A percentile compares a stretch with the other conserved stretches of the same genome.
phyloP scores from a whole-genome alignment of 768 basidiomycete species.

The Brasilioporus rufonigricans region DNA sequence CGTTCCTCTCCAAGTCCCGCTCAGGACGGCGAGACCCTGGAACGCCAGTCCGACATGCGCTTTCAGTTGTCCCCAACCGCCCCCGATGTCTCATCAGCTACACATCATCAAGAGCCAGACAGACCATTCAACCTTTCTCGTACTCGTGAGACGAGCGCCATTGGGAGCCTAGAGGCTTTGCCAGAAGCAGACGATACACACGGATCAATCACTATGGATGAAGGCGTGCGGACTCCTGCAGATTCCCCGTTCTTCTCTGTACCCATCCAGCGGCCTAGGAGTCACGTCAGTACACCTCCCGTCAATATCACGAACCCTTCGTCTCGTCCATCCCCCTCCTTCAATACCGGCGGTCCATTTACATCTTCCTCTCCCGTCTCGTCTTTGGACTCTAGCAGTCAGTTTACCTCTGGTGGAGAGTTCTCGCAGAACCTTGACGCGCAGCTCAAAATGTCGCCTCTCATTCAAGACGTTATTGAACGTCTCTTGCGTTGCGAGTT shows the following conservation, averaged over 20 bases:
- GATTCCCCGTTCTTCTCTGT: slow-evolving; percentile 39
- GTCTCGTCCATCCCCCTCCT: slow-evolving; percentile 42
- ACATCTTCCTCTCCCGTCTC: slow-evolving; percentile 75
- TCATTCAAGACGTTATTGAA: slow-evolving; percentile 74
- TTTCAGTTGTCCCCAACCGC: slow-evolving; percentile 37
- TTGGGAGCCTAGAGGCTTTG: slow-evolving; percentile 50
- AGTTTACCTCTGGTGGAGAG: slow-evolving; percentile 50
- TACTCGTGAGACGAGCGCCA: slow-evolving; percentile 47
- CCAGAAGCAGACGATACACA: slow-evolving; percentile 56
- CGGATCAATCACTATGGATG: slow-evolving; percentile 30
- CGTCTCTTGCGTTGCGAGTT: slow-evolving; percentile 72
- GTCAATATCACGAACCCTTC: slow-evolving; percentile 33
- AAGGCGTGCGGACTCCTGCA: slow-evolving; percentile 25
- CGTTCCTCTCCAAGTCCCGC: slow-evolving; percentile 71
- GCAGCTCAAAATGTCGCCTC: slow-evolving; percentile 72
- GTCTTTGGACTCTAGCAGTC: slow-evolving; percentile 72
- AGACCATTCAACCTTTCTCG: slow-evolving; percentile 43
- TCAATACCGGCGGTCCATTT: slow-evolving; percentile 44
- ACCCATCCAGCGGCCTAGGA: slow-evolving; percentile 38
- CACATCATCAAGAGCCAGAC: slow-evolving; percentile 45
- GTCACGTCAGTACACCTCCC: slow-evolving; percentile 46
- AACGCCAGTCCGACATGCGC: slow-evolving; percentile 24
- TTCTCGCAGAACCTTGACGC: slow-evolving; percentile 55
- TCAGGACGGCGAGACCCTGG: slow-evolving; percentile 30
- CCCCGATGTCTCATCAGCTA: slow-evolving; percentile 46